phyloP scores from a whole-genome alignment of 208 protist species.

The Crithidia fasciculata region DNA sequence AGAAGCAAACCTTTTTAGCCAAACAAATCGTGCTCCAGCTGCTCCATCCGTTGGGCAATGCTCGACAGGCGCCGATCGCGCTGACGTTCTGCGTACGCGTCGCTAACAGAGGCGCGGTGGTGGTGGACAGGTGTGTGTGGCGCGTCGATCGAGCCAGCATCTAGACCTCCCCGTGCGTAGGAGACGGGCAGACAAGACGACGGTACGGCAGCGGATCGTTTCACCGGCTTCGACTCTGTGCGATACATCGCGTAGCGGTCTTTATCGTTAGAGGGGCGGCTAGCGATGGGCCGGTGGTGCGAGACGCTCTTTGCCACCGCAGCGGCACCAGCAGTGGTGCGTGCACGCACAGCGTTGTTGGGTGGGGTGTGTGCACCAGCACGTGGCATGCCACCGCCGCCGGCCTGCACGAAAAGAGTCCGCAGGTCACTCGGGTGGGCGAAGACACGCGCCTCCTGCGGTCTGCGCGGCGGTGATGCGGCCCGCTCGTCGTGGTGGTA shows the following conservation, averaged over 20 bases:
- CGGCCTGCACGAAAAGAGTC: conserved; percentile 8
- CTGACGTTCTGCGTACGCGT: conserved; percentile 31
- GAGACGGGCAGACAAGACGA: conserved; percentile 11
- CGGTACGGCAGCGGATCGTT: neutral
- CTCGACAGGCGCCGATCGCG: conserved; percentile 25
- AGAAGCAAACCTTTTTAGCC: neutral
- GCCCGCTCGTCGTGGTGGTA: neutral
- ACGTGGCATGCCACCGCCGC: conserved; percentile 2
- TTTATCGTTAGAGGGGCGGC: no score
- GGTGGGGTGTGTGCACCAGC: neutral
- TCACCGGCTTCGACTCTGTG: conserved; percentile 2
- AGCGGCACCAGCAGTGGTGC: neutral
- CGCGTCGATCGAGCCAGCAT: neutral
- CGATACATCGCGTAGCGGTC: conserved; percentile 46
- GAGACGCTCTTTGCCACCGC: neutral
- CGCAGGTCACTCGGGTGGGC: conserved; percentile 6
- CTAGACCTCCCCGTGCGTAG: neutral
- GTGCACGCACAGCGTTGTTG: neutral
- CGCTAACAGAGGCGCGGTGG: neutral
- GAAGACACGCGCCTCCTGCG: neutral
- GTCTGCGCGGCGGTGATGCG: no score
- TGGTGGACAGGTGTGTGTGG: no score
- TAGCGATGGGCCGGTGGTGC: neutral
- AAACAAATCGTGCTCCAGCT: conserved; percentile 47
- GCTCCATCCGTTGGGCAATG: conserved; percentile 49